A percentile compares a stretch with the other conserved stretches of the same genome.
Evolutionary conservation across 1,139 yeast species (phyloP).

Genomic region (Hanseniaspora uvarum): DNA sequence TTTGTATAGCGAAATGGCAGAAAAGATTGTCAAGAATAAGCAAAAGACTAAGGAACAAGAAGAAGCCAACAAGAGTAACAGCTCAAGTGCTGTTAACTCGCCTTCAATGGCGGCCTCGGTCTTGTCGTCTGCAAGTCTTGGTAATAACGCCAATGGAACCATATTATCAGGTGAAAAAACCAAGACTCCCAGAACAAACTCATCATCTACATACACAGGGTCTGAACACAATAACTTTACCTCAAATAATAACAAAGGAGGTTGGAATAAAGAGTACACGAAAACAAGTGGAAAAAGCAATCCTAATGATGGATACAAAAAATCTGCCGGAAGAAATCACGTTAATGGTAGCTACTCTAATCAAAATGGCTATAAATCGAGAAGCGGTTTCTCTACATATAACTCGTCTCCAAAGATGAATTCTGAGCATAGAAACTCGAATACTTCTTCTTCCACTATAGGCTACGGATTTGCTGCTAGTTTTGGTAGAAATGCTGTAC

Average conservation of each 20-base stretch:
- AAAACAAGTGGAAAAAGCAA: background rate
- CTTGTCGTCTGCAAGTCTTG: background rate
- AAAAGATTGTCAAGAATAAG: slow-evolving; percentile 6
- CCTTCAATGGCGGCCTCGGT: background rate
- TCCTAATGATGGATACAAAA: background rate
- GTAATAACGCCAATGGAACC: background rate
- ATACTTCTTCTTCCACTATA: slow-evolving; percentile 63
- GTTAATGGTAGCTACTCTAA: background rate
- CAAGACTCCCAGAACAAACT: background rate
- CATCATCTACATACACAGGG: background rate
- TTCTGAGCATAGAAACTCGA: slow-evolving; percentile 21
- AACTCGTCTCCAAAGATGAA: background rate
- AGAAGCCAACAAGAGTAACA: background rate
- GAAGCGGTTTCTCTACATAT: background rate
- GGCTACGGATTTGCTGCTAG: slow-evolving; percentile 38
- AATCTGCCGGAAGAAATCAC: background rate
- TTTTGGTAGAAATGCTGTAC: background rate
- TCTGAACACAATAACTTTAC: background rate
- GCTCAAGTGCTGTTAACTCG: background rate
- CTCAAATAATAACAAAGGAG: background rate
- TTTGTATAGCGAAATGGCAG: slow-evolving; percentile 8
- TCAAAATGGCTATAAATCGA: background rate
- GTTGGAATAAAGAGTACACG: background rate
- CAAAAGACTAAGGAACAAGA: slow-evolving; percentile 7
- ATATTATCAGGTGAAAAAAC: background rate